Percentiles rank a stretch among this genome's conserved stretches.
phyloP scores from a whole-genome alignment of 169 alveolate species.

The Plasmodium blacklocki region DNA sequence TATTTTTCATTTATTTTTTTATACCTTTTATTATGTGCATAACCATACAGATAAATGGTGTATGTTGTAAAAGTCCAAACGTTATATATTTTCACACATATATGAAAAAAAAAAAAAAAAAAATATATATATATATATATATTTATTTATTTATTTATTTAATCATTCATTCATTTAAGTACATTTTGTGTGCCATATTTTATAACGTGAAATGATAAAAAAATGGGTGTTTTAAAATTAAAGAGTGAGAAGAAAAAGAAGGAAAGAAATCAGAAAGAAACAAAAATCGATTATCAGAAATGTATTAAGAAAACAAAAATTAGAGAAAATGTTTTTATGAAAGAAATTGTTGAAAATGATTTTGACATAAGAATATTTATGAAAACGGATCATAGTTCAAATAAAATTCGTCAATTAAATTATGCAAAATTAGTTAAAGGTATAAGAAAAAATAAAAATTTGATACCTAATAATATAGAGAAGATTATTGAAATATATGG shows the following conservation, averaged over 20 bases:
- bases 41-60: too few relatives aligned
- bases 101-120: not conserved
- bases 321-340: constrained; percentile 20
- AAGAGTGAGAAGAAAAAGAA: constrained; percentile 63
- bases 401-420: constrained; percentile 67
- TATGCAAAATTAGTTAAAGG: constrained; percentile 55
- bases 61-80: too few relatives aligned
- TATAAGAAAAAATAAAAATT: constrained; percentile 46
- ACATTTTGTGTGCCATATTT: not conserved
- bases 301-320: constrained; percentile 52
- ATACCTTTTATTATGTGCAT: too few relatives aligned
- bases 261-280: constrained; percentile 43
- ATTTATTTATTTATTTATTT: not conserved
- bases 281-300: constrained; percentile 50
- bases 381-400: constrained; percentile 69
- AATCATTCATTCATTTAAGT: not conserved
- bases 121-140: not conserved
- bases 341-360: constrained; percentile 28
- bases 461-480: constrained; percentile 35
- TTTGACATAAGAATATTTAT: constrained; percentile 56
- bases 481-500: constrained; percentile 65
- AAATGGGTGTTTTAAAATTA: constrained; percentile 56
- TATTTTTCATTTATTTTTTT: too few relatives aligned
- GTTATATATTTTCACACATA: not conserved
- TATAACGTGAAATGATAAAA: not conserved